Base-by-base conservation (phyloP, 805 yeast species). In the Lachancea fermentati region DNA sequence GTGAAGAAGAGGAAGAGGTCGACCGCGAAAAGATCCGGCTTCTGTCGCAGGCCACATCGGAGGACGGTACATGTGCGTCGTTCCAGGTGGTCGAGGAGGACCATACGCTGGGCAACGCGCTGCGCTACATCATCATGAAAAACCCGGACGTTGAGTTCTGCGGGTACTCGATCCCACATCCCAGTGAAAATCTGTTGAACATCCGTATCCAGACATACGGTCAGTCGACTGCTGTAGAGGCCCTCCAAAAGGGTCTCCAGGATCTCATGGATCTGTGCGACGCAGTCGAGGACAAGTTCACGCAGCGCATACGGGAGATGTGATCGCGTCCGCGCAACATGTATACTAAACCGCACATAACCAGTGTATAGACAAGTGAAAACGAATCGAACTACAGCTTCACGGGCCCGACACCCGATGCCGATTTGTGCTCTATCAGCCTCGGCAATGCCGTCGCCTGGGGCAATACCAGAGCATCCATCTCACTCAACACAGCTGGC, bases 91-190 rank as follows among this genome's bases (percentile, higher is more conserved):
- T 78, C 24, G 93, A 88, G 51, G 98, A 93, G 64, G 98, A 93
- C 65, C 98, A 93, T 62, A 93, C 98, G 1, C 67, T 93, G 37
- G 98, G 98, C 17, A 93, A 93, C 57, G 84, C 97, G 4, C 74
- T 93, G 39, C 79, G 97, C 61, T 89, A 88, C 65, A 79, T 91
- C 60, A 87, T 93, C 53, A 88, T 93, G 95, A 89, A 91, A 67
- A 93, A 93, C 58, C 96, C 97, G 29, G 95, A 88, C 50, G 98
- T 93, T 18, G 98, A 93, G 60, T 93, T 93, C 63, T 91, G 97
- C 60, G 98, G 98, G 42, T 93, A 93, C 67, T 87, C 97, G 32
- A 93, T 93, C 51, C 98, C 98, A 8, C 98, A 93, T 65, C 98
- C 98, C 14, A 85, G 96, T 26, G 98, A 93, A 66, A 73, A 86